Evolutionary conservation across 345 rosid species (phyloP).

Genomic region (Gossypium rotundifolium): DNA sequence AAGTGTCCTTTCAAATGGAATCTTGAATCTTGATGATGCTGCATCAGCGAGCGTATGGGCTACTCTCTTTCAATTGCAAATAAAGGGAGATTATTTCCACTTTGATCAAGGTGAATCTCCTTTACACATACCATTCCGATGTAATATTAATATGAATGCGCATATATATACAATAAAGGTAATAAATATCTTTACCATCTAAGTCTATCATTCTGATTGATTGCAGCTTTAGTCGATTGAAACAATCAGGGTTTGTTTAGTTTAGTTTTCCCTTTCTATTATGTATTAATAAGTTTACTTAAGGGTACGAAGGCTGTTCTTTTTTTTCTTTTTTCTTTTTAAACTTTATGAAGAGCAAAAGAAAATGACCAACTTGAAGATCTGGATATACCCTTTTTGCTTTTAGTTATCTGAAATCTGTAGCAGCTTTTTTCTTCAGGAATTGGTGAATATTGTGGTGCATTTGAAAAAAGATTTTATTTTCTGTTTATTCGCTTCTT

Average conservation of each 20-base stretch:
- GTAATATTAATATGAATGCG: no score
- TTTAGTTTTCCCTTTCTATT: no score
- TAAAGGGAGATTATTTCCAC: background rate
- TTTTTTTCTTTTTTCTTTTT: background rate
- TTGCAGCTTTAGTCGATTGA: background rate
- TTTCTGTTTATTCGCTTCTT: background rate
- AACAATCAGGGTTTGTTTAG: background rate
- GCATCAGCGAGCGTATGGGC: constrained; percentile 42
- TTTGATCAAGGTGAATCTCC: constrained; percentile 2
- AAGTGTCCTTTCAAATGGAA: constrained; percentile 18
- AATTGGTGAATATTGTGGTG: background rate
- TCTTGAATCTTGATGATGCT: constrained; percentile 58
- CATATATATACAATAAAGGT: background rate
- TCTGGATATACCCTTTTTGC: background rate
- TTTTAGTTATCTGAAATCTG: background rate
- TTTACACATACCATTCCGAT: background rate
- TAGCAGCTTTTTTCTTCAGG: background rate
- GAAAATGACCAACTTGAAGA: background rate
- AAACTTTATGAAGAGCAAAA: background rate
- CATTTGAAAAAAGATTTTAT: no score
- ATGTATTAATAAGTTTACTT: background rate
- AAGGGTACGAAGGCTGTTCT: background rate
- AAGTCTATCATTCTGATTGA: background rate
- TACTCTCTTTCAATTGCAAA: constrained; percentile 5
- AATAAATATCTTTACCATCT: background rate